Evolutionary conservation across 345 rosid genomes (phyloP), one percentile per base, ranked within the genome.

Genomic region (Lumnitzera racemosa): DNA sequence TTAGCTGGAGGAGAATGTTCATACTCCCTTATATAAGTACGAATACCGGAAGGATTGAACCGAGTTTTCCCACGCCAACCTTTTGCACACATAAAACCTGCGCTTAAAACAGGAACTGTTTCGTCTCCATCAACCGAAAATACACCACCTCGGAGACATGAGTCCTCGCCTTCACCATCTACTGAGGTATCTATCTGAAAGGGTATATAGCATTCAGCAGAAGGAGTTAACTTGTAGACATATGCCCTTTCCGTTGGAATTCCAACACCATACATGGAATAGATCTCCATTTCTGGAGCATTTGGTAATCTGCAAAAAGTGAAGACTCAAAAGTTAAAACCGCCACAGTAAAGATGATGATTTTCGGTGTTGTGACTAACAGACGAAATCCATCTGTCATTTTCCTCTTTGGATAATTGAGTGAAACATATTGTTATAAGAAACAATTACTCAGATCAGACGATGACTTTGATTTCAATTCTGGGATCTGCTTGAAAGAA

Each of bases 221-320:
- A 15, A 20, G 78, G 61, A 59, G 81, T 68, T 65, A 77, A 53
- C 70, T 80, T 75, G 71, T 84, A 84, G 61, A 87, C 79, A 68
- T 87, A 84, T 24, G 90, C 83, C 79, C 95, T 73, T 75, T 87
- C 95, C 0, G 90, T 87, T 25, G 88, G 83, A 53, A 80, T 64
- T 46, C 90, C 95, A 27, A 87, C 90, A 27, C 90, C 95, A 41
- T 87, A 87, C 80, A 87, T 63, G 14, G 90, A 78, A 71, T 69
- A 87, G 25, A 87, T 84, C 63, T 87, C 95, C 81, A 87, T 84
- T 23, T 84, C 84, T 0, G 90, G 88, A 43, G 95, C 90, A 57
- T 77, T 64, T 3, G 90, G 90, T 71, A 84, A 76, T 77, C 95
- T 87, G 75, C 50, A 70, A 70, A 69, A 36, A 36, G 7, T 5